Evolutionary conservation across 2,329 filamentous ascomycete species (phyloP), one percentile per base, ranked within the genome.

Genomic region (Graphiopsis chlorocephala): DNA sequence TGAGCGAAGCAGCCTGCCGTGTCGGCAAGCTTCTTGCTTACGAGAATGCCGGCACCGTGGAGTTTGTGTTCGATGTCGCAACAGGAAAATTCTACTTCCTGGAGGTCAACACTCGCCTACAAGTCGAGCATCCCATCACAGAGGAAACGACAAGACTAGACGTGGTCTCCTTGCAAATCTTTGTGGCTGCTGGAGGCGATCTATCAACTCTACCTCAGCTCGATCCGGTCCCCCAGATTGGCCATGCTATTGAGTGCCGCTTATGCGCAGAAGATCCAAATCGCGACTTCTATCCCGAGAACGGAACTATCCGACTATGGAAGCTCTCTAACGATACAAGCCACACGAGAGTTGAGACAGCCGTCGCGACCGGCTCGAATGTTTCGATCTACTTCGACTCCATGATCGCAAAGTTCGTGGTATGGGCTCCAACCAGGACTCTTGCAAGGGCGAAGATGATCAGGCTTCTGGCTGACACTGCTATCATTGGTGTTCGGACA

Each of bases 101-200:
- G 0, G 82, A 84, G 64, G 76, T 83, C 31, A 84, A 84, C 50
- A 78, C 82, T 0, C 73, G 82, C 4, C 69, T 84, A 4, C 82
- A 84, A 65, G 82, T 84, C 5, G 83, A 84, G 67, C 81, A 84
- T 68, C 75, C 78, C 25, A 76, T 81, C 42, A 81, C 80, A 0
- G 80, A 82, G 62, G 71, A 73, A 25, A 73, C 75, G 0, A 77
- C 73, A 0, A 77, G 77, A 0, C 33, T 80, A 8, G 80, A 81
- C 66, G 66, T 81, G 12, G 79, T 81, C 6, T 65, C 66, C 23
- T 29, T 62, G 29, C 64, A 66, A 50, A 53, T 65, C 8, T 53
- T 64, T 23, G 53, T 64, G 17, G 64, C 64, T 26, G 55, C 61
- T 11, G 64, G 64, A 47, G 61, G 61, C 23, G 15, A 60, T 14